Base-by-base conservation (phyloP, 1,284 basidiomycete genomes). In the Anthracocystis panici-leucophaei region DNA sequence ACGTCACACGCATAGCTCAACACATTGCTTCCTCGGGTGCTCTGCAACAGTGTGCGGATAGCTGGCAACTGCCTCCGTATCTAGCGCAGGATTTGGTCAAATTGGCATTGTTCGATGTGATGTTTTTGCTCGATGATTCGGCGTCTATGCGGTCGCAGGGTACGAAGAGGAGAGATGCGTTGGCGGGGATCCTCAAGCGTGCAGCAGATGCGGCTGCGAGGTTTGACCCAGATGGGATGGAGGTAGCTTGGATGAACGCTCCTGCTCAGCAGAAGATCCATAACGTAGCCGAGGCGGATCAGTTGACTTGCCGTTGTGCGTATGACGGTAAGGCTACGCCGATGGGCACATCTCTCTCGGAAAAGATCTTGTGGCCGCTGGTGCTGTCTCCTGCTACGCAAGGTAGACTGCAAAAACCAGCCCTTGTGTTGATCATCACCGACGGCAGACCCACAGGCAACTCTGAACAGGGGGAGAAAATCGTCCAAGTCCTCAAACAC, bases 11-110 rank as follows among this genome's bases (percentile, higher is more conserved):
- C n/a, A 78, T 82, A 12, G 70, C 80, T 9, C 71, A 77, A 9
- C 71, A 78, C 40, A 65, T 82, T 18, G 80, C 78, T 12, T 40
- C 25, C 23, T 65, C 69, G 1, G 79, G 77, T n/a, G 69, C 74
- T 5, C 64, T 82, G 5, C 64, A 50, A 3, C 64, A 72, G 33
- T 65, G 63, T 31, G 75, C 73, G 8, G 78, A 82, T n/a, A 57
- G 73, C 16, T 82, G 80, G 80, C 62, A 80, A 49, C 35, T 82
- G n/a, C 80, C 80, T 7, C 80, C 80, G 12, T 77, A 69, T 16
- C 56, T 82, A 8, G 80, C 73, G 5, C 75, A 80, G 38, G 80
- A 82, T 62, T 57, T 82, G 33, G 78, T 80, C 54, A 82, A 82
- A 54, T 61, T 82, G 20, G 77, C 78, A 29, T 56, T 82, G 20